Conservation (phyloP, 2,329 filamentous ascomycete genomes). For the Xenosphaeropsis pyriputrescens region DNA sequence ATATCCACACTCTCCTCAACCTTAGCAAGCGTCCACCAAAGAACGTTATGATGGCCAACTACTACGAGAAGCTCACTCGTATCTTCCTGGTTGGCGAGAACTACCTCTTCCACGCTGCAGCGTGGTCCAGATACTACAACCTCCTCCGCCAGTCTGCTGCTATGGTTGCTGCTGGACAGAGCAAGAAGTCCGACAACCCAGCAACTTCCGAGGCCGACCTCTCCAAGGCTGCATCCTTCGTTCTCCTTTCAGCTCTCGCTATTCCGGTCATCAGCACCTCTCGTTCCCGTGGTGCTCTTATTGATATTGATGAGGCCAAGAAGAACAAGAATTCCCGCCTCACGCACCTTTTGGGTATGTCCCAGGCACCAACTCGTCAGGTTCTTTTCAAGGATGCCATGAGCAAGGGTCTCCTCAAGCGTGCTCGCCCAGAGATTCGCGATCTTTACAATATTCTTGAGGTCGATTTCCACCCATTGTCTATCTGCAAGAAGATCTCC, state of each 20-base stretch:
- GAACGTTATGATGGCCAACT: constrained; percentile 99
- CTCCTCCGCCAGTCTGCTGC: constrained; percentile 82
- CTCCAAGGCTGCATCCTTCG: constrained; percentile 88
- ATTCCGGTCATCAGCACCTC: constrained; percentile 99
- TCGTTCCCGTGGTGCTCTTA: constrained; percentile 84
- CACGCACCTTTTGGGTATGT: constrained; percentile 91
- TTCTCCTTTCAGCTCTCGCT: constrained; percentile 85
- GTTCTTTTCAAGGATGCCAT: constrained; percentile 91
- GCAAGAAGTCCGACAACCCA: constrained; percentile 90
- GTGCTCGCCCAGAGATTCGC: constrained; percentile 84
- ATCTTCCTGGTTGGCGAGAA: constrained; percentile 99
- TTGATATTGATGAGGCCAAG: constrained; percentile 90
- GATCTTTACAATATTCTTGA: constrained; percentile 98
- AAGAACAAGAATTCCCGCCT: constrained; percentile 99
- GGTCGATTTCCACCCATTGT: constrained; percentile 96
- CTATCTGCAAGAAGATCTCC: constrained; percentile 98
- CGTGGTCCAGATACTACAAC: constrained; percentile 96
- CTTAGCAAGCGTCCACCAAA: constrained; percentile 96
- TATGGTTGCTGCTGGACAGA: constrained; percentile 69
- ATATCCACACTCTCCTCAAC: constrained; percentile 94
- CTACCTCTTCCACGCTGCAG: constrained; percentile 96
- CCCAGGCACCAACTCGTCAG: constrained; percentile 71
- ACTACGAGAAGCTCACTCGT: constrained; percentile 97
- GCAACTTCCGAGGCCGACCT: constrained; percentile 79
- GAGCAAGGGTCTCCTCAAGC: constrained; percentile 87